Evolutionary conservation across 148 eudicot genomes (phyloP).

Genomic region (Dianthus caryophyllus): DNA sequence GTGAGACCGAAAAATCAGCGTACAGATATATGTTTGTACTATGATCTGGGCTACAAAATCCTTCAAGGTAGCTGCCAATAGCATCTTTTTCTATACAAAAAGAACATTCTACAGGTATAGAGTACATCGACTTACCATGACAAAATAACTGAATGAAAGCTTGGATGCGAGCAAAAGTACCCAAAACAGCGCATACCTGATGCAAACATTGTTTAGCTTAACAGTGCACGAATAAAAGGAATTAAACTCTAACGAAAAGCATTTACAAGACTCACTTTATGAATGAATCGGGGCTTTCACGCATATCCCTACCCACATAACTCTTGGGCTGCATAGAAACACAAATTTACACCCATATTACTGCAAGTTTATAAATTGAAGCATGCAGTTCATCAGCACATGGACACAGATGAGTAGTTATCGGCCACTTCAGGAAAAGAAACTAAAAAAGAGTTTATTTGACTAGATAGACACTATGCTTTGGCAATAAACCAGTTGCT

Average conservation of each 20-base stretch:
- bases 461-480: too few relatives aligned
- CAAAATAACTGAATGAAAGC: constrained; percentile 69
- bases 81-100: too few relatives aligned
- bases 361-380: not conserved
- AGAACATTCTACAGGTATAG: constrained; percentile 10
- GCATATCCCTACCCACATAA: constrained; percentile 96
- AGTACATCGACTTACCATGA: constrained; percentile 70
- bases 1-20: too few relatives aligned
- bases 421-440: not conserved
- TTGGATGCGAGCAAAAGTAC: constrained; percentile 66
- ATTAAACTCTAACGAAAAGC: constrained; percentile 2
- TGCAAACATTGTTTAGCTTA: constrained; percentile 4
- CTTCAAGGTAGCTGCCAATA: too few relatives aligned
- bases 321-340: constrained; percentile 66
- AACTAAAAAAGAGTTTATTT: not conserved
- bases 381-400: not conserved
- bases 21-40: too few relatives aligned
- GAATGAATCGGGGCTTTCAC: constrained; percentile 85
- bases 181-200: constrained; percentile 84
- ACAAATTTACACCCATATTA: constrained; percentile 5
- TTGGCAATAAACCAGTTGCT: not conserved
- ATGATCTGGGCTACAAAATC: too few relatives aligned
- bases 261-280: constrained; percentile 55
- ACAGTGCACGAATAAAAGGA: not conserved
- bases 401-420: not conserved